Conservation (phyloP, 176 grass and related monocot genomes). For the Typha latifolia region DNA sequence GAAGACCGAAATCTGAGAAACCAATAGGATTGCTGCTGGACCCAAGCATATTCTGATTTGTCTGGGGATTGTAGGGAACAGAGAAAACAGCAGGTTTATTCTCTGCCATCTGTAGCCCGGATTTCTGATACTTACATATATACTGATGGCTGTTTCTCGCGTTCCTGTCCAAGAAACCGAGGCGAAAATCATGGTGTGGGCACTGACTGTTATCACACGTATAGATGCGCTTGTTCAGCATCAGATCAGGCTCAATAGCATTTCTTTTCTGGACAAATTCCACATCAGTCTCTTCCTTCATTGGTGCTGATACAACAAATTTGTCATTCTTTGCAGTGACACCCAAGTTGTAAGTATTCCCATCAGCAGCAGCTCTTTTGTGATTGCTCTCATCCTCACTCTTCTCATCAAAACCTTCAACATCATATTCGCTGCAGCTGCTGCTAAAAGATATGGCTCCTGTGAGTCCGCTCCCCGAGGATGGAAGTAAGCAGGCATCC, state of each 20-base stretch:
- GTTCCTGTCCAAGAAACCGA: conserved; percentile 70
- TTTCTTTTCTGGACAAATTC: conserved; percentile 83
- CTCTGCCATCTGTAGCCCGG: conserved; percentile 20
- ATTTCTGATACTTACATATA: conserved; percentile 54
- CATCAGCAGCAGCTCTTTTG: conserved; percentile 24
- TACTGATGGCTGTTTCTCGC: conserved; percentile 61
- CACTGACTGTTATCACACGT: conserved; percentile 75
- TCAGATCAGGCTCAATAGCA: conserved; percentile 32
- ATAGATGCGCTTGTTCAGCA: conserved; percentile 48
- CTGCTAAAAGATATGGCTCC: conserved; percentile 64
- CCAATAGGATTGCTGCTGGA: conserved; percentile 26
- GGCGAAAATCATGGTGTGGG: conserved; percentile 40
- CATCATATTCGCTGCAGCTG: conserved; percentile 77
- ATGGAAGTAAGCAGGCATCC: conserved; percentile 18
- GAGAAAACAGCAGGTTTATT: conserved; percentile 58
- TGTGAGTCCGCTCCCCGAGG: conserved; percentile 24
- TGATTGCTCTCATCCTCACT: conserved; percentile 34
- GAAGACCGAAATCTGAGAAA: conserved; percentile 42
- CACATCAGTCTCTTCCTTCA: conserved; percentile 64
- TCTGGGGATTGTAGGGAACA: conserved; percentile 22
- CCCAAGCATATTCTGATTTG: conserved; percentile 15
- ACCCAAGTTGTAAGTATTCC: background rate
- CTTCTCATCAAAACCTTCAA: conserved; percentile 56
- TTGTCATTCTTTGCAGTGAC: conserved; percentile 36
- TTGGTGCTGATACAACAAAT: conserved; percentile 30